phyloP scores from a whole-genome alignment of 495 filamentous ascomycete genomes.

The Talaromyces adpressus region DNA sequence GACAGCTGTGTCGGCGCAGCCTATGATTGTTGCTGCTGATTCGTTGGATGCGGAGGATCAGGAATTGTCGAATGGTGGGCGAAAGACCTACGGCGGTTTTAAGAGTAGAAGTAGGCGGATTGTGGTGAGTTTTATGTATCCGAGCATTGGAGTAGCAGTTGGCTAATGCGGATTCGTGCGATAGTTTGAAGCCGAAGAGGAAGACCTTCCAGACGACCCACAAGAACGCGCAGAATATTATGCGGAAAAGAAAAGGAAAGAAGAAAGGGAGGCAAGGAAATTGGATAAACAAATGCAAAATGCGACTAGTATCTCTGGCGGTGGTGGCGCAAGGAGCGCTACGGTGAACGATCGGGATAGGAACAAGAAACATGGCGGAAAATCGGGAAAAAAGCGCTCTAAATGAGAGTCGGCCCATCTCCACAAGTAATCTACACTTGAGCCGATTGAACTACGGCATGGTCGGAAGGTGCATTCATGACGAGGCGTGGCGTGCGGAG shows the following conservation, averaged over 20 bases:
- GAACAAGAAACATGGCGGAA: background rate
- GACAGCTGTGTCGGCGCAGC: slow-evolving; percentile 15
- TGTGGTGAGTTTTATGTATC: background rate
- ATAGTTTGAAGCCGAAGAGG: background rate
- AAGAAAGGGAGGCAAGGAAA: background rate
- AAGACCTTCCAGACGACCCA: background rate
- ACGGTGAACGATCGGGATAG: background rate
- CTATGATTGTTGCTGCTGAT: slow-evolving; percentile 26
- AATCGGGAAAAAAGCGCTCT: slow-evolving; percentile 5
- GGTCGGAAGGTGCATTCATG: background rate
- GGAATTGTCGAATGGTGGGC: slow-evolving; percentile 24
- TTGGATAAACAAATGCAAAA: background rate
- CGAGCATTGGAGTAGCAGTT: background rate
- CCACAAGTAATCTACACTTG: background rate
- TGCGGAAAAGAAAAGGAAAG: background rate
- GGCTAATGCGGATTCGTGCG: background rate
- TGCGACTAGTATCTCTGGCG: slow-evolving; percentile 4
- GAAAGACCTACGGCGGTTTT: slow-evolving; percentile 32
- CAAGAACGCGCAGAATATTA: background rate
- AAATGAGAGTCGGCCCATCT: background rate
- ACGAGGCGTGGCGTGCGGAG: background rate
- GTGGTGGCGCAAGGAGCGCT: background rate
- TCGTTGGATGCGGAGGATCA: slow-evolving; percentile 32
- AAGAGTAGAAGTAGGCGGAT: slow-evolving; percentile 26
- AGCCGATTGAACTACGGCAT: background rate